Evolutionary conservation across 1,284 basidiomycete genomes (phyloP), one percentile per base, ranked within the genome.

Genomic region (Leccinum subrobustum): DNA sequence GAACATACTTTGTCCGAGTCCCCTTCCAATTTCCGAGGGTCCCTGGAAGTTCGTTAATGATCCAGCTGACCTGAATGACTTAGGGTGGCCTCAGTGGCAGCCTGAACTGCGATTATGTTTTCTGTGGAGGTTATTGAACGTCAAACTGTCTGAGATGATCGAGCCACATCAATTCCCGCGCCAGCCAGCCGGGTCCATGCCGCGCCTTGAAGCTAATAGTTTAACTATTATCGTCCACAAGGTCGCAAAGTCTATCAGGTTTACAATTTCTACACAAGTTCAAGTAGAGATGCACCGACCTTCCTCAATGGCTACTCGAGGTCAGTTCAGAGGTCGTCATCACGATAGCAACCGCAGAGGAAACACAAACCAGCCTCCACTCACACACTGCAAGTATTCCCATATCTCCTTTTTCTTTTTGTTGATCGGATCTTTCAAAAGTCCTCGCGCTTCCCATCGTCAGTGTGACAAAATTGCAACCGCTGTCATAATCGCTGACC

Each of bases 371-470:
- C 63, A 53, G 8, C 61, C 50, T 11, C 67, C 60, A 14, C 70
- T 64, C 50, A 75, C 73, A 4, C 73, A 75, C 54, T 75, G 73
- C 61, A 29, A 65, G 75, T 66, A 16, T 37, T 16, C 20, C n/a
- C 2, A 6, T 33, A 25, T 33, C 18, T 25, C n/a, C 35, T 3
- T 2, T 6, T 31, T 35, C 39, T 51, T 29, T 52, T 11, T 57
- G 50, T 54, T 62, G 42, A 61, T 33, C 20, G 42, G 42, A 44
- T 44, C 18, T 18, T 20, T 18, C 25, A 11, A 58, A 60, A 82
- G 80, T 82, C 65, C 64, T 82, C n/a, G 75, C 77, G 11, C 67
- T 82, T 33, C 80, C 80, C 16, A 72, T 82, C 50, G 81, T 81
- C 58, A 64, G 74, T 33, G 48, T 60, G 42, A 12, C 42, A 44